Evolutionary conservation across 495 filamentous ascomycete species (phyloP).

Genomic region (Trichoderma virens): DNA sequence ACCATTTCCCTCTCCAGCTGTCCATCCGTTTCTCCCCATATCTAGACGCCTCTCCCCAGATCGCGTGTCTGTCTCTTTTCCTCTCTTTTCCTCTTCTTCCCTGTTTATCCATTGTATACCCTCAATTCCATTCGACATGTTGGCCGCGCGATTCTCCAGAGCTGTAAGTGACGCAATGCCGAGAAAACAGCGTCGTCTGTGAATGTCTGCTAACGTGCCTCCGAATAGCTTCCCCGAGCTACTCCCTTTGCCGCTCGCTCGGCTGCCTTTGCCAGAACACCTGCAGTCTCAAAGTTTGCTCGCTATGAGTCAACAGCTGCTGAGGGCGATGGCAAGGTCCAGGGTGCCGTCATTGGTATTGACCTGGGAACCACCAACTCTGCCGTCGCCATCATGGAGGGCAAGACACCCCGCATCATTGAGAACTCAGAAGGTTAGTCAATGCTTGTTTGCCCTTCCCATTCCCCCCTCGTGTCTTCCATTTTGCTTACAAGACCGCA

Average conservation of each 20-base stretch:
- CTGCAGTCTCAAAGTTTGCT: slow-evolving; percentile 42
- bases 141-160: slow-evolving; percentile 55
- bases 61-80: slow-evolving; percentile 27
- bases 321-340: slow-evolving; percentile 53
- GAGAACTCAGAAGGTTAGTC: slow-evolving; percentile 87
- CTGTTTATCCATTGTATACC: slow-evolving; percentile 22
- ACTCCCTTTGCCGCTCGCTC: slow-evolving; percentile 49
- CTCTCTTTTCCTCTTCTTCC: slow-evolving; percentile 19
- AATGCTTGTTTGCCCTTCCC: slow-evolving; percentile 10
- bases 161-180: slow-evolving; percentile 46
- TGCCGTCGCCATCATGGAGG: slow-evolving; percentile 96
- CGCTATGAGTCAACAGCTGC: slow-evolving; percentile 71
- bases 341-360: slow-evolving; percentile 96
- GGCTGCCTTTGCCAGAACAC: slow-evolving; percentile 46
- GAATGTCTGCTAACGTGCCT: slow-evolving; percentile 17
- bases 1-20: slow-evolving; percentile 2
- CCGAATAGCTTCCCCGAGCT: slow-evolving; percentile 58
- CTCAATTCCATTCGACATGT: slow-evolving; percentile 47
- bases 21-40: slow-evolving; percentile 12
- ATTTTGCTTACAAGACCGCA: no score
- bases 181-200: slow-evolving; percentile 16
- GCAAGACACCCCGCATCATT: slow-evolving; percentile 89
- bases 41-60: slow-evolving; percentile 16
- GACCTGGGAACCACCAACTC: slow-evolving; percentile 99
- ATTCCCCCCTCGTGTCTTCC: slow-evolving; percentile 18